Percentiles rank a stretch among this genome's conserved stretches.
phyloP scores from a whole-genome alignment of 345 rosid genomes.

The Rhizophora mangle region DNA sequence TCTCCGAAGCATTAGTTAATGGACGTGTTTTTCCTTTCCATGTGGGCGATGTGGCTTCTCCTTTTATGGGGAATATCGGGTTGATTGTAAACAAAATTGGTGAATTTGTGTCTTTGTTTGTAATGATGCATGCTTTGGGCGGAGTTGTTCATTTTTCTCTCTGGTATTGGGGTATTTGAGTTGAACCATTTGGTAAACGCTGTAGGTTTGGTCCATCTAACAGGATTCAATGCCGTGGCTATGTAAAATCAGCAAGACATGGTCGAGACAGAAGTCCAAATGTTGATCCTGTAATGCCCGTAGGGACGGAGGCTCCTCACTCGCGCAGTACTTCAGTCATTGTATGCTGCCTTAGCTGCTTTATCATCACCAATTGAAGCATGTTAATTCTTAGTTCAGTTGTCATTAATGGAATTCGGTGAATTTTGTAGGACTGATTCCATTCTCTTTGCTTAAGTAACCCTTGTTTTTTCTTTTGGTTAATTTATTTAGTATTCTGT shows the following conservation, averaged over 20 bases:
- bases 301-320: slow-evolving; percentile 41
- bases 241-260: slow-evolving; percentile 43
- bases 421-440: neutral
- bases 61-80: neutral
- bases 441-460: neutral
- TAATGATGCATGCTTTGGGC: neutral
- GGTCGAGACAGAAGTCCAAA: slow-evolving; percentile 16
- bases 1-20: neutral
- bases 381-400: neutral
- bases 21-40: neutral
- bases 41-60: neutral
- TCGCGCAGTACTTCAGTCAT: slow-evolving; percentile 38
- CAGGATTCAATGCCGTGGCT: slow-evolving; percentile 48
- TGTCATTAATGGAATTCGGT: neutral
- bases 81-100: neutral
- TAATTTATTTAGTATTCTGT: neutral
- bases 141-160: neutral
- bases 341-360: slow-evolving; percentile 40
- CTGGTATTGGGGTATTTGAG: neutral
- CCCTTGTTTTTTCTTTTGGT: neutral
- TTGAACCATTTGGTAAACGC: neutral
- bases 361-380: slow-evolving; percentile 10
- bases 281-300: slow-evolving; percentile 23
- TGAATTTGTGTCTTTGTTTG: neutral
- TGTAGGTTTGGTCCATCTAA: slow-evolving; percentile 39